Evolutionary conservation across 345 rosid species (phyloP).

Genomic region (Aquilaria sinensis): DNA sequence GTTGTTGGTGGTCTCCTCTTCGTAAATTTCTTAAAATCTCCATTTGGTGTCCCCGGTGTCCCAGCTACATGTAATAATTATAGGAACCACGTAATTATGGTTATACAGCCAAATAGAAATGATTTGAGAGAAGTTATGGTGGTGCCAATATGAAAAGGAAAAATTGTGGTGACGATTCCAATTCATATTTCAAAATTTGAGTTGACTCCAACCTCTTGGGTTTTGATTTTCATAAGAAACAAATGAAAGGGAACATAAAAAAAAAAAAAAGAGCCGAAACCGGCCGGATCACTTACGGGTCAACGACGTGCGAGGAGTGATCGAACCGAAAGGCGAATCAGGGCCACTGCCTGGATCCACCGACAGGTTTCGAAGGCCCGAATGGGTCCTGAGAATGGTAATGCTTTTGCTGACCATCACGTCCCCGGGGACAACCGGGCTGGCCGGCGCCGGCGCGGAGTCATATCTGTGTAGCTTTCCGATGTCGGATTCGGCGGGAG

Average conservation of each 20-base stretch:
- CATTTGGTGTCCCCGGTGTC: slow-evolving; percentile 51
- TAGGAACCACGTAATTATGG: no score
- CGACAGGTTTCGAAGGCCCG: slow-evolving; percentile 24
- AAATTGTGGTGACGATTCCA: background rate
- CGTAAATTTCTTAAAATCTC: slow-evolving; percentile 33
- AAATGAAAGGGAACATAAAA: background rate
- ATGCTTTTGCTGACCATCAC: slow-evolving; percentile 55
- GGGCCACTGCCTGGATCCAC: slow-evolving; percentile 31
- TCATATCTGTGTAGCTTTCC: slow-evolving; percentile 47
- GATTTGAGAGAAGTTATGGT: background rate
- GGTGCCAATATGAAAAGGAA: background rate
- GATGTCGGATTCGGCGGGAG: slow-evolving; percentile 56
- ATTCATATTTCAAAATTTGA: no score
- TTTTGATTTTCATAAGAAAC: background rate
- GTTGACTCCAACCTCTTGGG: background rate
- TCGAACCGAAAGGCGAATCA: slow-evolving; percentile 32
- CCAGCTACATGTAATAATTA: slow-evolving; percentile 45
- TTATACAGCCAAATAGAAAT: no score
- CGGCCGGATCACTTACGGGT: slow-evolving; percentile 31
- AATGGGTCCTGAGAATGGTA: slow-evolving; percentile 34
- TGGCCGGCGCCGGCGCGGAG: slow-evolving; percentile 37
- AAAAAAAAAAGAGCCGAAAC: background rate
- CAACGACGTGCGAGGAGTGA: slow-evolving; percentile 40
- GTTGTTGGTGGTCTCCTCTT: slow-evolving; percentile 25
- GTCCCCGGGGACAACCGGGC: slow-evolving; percentile 7